Percentiles rank a stretch among this genome's conserved stretches.
Conservation (phyloP, 2,329 filamentous ascomycete species). For the Neonectria hederae region DNA sequence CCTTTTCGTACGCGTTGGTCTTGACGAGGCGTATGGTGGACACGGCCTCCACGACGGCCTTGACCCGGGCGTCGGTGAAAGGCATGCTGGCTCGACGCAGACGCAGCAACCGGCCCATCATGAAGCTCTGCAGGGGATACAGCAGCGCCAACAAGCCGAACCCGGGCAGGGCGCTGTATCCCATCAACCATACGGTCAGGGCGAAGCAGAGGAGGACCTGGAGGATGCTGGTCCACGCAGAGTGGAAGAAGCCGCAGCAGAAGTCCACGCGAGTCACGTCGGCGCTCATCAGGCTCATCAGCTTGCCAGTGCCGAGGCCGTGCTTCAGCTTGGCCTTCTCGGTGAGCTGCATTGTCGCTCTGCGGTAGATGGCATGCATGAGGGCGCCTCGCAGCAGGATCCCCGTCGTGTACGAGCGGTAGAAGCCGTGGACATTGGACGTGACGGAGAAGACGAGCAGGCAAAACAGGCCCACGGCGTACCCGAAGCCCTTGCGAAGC, state of each 20-base stretch:
- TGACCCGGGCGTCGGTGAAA: constrained; percentile 39
- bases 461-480: constrained; percentile 37
- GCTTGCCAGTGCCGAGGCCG: constrained; percentile 39
- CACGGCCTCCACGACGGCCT: constrained; percentile 40
- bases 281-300: constrained; percentile 47
- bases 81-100: constrained; percentile 41
- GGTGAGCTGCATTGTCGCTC: constrained; percentile 35
- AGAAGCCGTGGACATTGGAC: constrained; percentile 42
- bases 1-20: constrained; percentile 40
- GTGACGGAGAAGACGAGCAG: constrained; percentile 39
- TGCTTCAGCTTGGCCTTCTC: constrained; percentile 28
- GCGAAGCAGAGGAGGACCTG: constrained; percentile 43
- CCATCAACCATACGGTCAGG: constrained; percentile 31
- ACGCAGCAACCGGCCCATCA: constrained; percentile 34
- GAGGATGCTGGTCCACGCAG: constrained; percentile 45
- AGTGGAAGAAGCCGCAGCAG: constrained; percentile 46
- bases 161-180: constrained; percentile 41
- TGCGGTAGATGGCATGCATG: constrained; percentile 34
- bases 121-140: constrained; percentile 37
- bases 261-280: constrained; percentile 46
- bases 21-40: constrained; percentile 42
- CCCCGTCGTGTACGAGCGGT: constrained; percentile 34
- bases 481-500: constrained; percentile 33
- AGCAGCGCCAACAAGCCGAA: constrained; percentile 39
- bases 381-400: constrained; percentile 33